Evolutionary conservation across 1,284 basidiomycete genomes (phyloP).

Genomic region (Vanrija pseudolonga): DNA sequence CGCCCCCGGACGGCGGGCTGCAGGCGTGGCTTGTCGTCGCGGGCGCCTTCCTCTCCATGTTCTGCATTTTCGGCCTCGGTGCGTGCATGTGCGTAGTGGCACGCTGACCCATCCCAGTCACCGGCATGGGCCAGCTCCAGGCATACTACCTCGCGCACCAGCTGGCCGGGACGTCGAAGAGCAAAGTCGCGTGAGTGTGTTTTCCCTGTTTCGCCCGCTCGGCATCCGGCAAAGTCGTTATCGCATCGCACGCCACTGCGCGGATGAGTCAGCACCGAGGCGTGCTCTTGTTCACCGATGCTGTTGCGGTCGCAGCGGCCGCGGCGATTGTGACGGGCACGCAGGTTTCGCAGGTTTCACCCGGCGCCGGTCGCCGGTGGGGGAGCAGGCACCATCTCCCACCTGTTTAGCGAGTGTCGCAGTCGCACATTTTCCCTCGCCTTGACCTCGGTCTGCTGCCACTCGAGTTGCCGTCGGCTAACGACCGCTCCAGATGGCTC

Average conservation of each 20-base stretch:
- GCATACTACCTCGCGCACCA: constrained; percentile 22
- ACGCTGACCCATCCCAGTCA: constrained; percentile 9
- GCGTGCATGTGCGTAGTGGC: not conserved
- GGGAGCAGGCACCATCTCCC: no score
- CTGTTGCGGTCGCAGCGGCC: not conserved
- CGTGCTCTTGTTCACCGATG: no score
- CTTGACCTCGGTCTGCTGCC: no score
- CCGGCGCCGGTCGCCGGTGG: not conserved
- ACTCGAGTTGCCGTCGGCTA: not conserved
- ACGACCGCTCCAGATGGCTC: constrained; percentile 12
- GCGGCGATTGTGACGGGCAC: no score
- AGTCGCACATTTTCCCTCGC: not conserved
- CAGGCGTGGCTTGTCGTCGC: constrained; percentile 18
- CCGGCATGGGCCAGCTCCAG: constrained; percentile 23
- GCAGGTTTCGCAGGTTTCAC: no score
- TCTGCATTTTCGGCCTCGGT: constrained; percentile 45
- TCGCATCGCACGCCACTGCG: not conserved
- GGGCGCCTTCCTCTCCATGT: constrained; percentile 35
- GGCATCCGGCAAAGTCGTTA: not conserved
- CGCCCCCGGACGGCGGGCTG: constrained; percentile 17
- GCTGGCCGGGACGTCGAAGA: constrained; percentile 13
- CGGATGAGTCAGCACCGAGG: not conserved
- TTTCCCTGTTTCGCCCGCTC: not conserved
- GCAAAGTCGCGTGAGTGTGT: constrained; percentile 13
- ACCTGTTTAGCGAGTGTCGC: no score